Conservation (phyloP, 139 green algal species). For the Chlamydomonas eustigma region DNA sequence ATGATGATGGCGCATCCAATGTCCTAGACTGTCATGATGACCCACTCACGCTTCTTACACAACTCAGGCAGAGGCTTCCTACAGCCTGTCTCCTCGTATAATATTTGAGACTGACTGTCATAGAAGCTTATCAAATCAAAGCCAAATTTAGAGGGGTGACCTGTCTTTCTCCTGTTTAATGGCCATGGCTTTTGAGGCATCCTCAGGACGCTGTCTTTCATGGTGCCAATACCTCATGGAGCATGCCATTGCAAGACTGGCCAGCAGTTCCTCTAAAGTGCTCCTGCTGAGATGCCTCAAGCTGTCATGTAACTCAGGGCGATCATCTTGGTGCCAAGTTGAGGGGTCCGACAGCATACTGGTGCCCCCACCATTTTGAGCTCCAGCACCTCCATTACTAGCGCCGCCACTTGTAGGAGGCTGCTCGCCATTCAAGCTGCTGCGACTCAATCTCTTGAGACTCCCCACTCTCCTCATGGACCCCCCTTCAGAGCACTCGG, state of each 20-base stretch:
- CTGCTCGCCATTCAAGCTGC: not conserved
- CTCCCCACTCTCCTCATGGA: not conserved
- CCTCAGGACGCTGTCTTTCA: no score
- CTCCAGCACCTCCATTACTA: not conserved
- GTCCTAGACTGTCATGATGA: no score
- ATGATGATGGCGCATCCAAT: no score
- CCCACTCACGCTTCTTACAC: no score
- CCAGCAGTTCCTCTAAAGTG: not conserved
- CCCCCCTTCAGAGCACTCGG: not conserved
- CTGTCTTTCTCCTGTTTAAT: no score
- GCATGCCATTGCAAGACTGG: not conserved
- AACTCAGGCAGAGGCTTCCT: no score
- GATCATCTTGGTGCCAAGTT: not conserved
- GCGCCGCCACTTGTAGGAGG: not conserved
- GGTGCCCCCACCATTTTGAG: not conserved
- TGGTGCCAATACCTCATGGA: constrained; percentile 3
- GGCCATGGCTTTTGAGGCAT: no score
- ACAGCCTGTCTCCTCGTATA: no score
- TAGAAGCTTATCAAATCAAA: no score
- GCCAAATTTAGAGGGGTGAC: no score
- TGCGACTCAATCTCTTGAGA: not conserved
- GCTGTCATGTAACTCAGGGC: not conserved
- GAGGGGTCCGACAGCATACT: not conserved
- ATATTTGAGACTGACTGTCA: no score
- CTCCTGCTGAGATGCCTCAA: not conserved